phyloP scores from a whole-genome alignment of 257 asterid species.

The Hygrophila difformis region DNA sequence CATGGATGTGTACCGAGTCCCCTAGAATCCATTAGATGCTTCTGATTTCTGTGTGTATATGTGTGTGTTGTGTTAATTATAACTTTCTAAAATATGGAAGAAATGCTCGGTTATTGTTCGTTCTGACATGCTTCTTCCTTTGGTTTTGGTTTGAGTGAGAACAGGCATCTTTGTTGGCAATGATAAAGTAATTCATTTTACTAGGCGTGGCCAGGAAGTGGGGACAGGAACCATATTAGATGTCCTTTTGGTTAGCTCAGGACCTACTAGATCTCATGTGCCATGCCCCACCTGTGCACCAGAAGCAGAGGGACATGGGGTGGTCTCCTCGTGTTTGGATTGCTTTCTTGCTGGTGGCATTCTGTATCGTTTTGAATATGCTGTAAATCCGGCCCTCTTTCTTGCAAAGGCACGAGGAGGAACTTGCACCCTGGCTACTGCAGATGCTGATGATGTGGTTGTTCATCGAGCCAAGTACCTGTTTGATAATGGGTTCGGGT shows the following conservation, averaged over 20 bases:
- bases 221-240: constrained; percentile 85
- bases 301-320: constrained; percentile 61
- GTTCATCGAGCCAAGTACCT: constrained; percentile 77
- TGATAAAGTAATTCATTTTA: constrained; percentile 74
- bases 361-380: constrained; percentile 74
- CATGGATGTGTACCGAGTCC: too few relatives aligned
- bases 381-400: constrained; percentile 68
- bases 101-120: too few relatives aligned
- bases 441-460: constrained; percentile 49
- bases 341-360: constrained; percentile 94
- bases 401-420: constrained; percentile 95
- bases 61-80: too few relatives aligned
- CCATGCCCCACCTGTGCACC: constrained; percentile 69
- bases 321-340: constrained; percentile 63
- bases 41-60: too few relatives aligned
- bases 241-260: constrained; percentile 64
- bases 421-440: constrained; percentile 74
- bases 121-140: too few relatives aligned
- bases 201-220: constrained; percentile 92
- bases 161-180: constrained; percentile 81
- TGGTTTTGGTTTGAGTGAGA: constrained; percentile 7
- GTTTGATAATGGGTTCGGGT: constrained; percentile 73
- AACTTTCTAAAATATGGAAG: too few relatives aligned
- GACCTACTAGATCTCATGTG: constrained; percentile 37
- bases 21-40: too few relatives aligned